A percentile compares a stretch with the other conserved stretches of the same genome.
Evolutionary conservation across 2,329 filamentous ascomycete genomes (phyloP).

Genomic region (Penicillium sclerotigenum): DNA sequence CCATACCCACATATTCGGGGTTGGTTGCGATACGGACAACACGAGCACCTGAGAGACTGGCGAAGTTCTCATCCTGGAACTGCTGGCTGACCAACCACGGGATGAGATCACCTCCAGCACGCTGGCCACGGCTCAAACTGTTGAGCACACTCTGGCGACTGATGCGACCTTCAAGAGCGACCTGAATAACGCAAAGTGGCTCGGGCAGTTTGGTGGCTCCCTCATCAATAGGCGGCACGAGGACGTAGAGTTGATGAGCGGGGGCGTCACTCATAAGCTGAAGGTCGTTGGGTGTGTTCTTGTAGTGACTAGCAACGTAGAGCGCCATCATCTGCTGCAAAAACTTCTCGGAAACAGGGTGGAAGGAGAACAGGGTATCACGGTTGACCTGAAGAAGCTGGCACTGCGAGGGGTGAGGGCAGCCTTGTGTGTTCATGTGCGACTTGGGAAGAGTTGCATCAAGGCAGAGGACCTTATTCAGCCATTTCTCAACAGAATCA

Average conservation of each 20-base stretch:
- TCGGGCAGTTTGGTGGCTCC: constrained; percentile 78
- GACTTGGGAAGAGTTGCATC: constrained; percentile 84
- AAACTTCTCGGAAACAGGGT: constrained; percentile 94
- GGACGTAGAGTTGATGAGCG: constrained; percentile 91
- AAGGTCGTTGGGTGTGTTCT: constrained; percentile 96
- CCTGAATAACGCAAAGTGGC: constrained; percentile 90
- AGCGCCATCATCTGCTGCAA: constrained; percentile 97
- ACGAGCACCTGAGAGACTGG: constrained; percentile 83
- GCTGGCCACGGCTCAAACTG: constrained; percentile 80
- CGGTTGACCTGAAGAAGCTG: constrained; percentile 92
- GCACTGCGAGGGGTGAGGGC: constrained; percentile 85
- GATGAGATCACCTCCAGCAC: constrained; percentile 88
- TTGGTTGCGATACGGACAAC: constrained; percentile 95
- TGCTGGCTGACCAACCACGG: constrained; percentile 97
- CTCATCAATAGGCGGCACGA: constrained; percentile 80
- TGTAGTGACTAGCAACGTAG: constrained; percentile 96
- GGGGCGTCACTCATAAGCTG: constrained; percentile 98
- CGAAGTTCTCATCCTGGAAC: constrained; percentile 97
- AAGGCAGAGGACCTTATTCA: constrained; percentile 89
- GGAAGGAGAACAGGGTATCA: constrained; percentile 96
- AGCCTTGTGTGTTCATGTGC: constrained; percentile 69
- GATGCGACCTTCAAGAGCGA: constrained; percentile 91
- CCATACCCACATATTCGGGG: constrained; percentile 87
- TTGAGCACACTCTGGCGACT: constrained; percentile 89
- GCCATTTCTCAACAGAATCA: constrained; percentile 91